phyloP scores from a whole-genome alignment of 148 eudicot genomes.

The Rheum nobile region DNA sequence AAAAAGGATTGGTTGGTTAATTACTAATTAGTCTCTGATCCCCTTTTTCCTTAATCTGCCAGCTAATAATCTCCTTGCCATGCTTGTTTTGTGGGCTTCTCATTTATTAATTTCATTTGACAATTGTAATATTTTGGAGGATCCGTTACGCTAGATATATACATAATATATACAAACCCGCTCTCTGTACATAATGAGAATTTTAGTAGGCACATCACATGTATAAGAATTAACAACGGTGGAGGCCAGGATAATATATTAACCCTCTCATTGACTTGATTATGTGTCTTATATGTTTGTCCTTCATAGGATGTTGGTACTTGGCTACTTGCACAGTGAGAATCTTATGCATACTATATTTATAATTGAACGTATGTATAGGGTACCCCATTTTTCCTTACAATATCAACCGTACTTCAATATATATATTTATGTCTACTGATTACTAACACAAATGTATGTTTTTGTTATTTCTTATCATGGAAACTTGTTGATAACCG shows the following conservation, averaged over 20 bases:
- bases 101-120: not conserved
- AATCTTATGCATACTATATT: constrained; percentile 3
- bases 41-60: not conserved
- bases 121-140: not conserved
- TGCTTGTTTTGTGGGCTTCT: not conserved
- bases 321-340: not conserved
- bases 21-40: not conserved
- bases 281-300: constrained; percentile 1
- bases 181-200: not conserved
- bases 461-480: too few relatives aligned
- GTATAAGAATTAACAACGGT: not conserved
- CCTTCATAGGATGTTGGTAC: constrained; percentile 5
- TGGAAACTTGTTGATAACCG: too few relatives aligned
- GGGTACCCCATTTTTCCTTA: not conserved
- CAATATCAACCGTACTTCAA: not conserved
- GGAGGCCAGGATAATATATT: not conserved
- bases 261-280: not conserved
- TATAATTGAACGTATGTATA: not conserved
- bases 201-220: not conserved
- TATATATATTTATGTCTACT: not conserved
- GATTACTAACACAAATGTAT: too few relatives aligned
- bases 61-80: not conserved
- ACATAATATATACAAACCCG: not conserved
- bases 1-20: not conserved
- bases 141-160: not conserved